phyloP scores from a whole-genome alignment of 75 land plant species.

The Cunninghamia lanceolata region DNA sequence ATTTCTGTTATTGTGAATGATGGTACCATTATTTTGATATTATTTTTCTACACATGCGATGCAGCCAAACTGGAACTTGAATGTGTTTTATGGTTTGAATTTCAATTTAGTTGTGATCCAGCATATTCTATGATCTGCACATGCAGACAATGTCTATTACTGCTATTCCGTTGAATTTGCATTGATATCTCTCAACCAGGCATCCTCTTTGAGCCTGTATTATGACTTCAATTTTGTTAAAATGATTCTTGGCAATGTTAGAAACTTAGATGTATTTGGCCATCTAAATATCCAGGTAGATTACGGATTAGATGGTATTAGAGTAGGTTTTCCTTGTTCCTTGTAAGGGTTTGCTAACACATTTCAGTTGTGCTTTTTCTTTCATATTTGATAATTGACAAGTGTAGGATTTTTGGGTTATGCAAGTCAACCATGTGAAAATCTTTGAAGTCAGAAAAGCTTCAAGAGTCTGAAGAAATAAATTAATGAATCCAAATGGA shows the following conservation, averaged over 20 bases:
- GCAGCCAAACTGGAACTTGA: neutral
- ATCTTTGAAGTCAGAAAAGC: too few species aligned
- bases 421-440: too few species aligned
- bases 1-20: neutral
- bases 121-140: neutral
- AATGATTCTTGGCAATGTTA: neutral
- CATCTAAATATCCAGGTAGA: neutral
- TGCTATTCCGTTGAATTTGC: neutral
- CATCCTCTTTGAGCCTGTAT: neutral
- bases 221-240: too few species aligned
- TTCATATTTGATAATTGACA: too few species aligned
- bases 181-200: neutral
- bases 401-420: too few species aligned
- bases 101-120: neutral
- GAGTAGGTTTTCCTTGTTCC: too few species aligned
- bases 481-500: too few species aligned
- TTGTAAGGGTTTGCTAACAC: too few species aligned
- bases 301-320: too few species aligned
- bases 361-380: too few species aligned
- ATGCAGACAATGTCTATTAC: neutral
- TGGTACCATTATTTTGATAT: neutral
- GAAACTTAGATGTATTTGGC: neutral
- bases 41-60: neutral
- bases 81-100: neutral
- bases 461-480: too few species aligned